Evolutionary conservation across 257 asterid species (phyloP).

Genomic region (Gentiana macrophylla): DNA sequence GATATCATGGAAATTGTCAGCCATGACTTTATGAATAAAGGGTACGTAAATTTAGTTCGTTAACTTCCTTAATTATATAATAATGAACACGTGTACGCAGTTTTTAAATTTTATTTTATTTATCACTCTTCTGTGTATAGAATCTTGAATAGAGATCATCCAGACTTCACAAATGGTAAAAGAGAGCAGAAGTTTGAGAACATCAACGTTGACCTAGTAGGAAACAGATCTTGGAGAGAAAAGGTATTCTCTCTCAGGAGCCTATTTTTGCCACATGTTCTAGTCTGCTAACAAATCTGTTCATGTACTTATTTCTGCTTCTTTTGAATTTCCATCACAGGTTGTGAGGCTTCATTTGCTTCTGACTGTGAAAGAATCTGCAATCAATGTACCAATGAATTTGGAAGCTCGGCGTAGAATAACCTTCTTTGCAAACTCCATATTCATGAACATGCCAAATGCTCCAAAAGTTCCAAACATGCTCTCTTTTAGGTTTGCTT

Average conservation of each 20-base stretch:
- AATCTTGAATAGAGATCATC: slow-evolving; percentile 35
- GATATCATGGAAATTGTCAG: slow-evolving; percentile 81
- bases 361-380: slow-evolving; percentile 94
- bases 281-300: slow-evolving; percentile 7
- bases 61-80: slow-evolving; percentile 9
- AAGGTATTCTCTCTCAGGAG: slow-evolving; percentile 40
- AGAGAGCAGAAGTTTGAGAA: slow-evolving; percentile 72
- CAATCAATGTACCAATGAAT: slow-evolving; percentile 86
- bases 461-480: slow-evolving; percentile 96
- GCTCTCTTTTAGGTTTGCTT: slow-evolving; percentile 91
- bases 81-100: neutral
- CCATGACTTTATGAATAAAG: slow-evolving; percentile 79
- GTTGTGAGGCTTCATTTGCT: slow-evolving; percentile 93
- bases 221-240: slow-evolving; percentile 66
- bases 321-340: slow-evolving; percentile 28
- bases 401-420: slow-evolving; percentile 93
- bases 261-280: slow-evolving; percentile 11
- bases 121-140: slow-evolving; percentile 28
- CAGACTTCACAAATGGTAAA: slow-evolving; percentile 29
- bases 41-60: slow-evolving; percentile 46
- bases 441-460: slow-evolving; percentile 89
- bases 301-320: slow-evolving; percentile 5
- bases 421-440: slow-evolving; percentile 90
- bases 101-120: neutral
- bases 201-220: slow-evolving; percentile 44